Evolutionary conservation across 2,329 filamentous ascomycete genomes (phyloP).

Genomic region (Paramyrothecium roridum): DNA sequence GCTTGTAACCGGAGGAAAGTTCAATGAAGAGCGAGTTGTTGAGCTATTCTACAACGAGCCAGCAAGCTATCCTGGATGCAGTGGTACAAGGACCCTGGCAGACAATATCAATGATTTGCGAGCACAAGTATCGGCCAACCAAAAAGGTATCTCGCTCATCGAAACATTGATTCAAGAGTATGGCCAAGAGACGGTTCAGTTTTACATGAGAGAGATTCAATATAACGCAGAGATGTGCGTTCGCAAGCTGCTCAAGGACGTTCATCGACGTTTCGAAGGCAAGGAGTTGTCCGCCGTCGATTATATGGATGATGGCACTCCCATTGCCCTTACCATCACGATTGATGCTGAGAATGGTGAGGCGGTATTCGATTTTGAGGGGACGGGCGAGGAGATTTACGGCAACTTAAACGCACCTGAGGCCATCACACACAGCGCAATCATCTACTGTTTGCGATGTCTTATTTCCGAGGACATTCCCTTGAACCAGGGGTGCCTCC

Average conservation of each 20-base stretch:
- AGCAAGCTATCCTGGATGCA: slow-evolving; percentile 70
- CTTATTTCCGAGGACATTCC: slow-evolving; percentile 80
- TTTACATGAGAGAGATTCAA: slow-evolving; percentile 82
- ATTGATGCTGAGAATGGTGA: slow-evolving; percentile 75
- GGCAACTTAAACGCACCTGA: slow-evolving; percentile 79
- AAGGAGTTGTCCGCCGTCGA: slow-evolving; percentile 69
- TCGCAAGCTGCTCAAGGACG: slow-evolving; percentile 66
- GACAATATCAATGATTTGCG: slow-evolving; percentile 84
- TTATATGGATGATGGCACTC: slow-evolving; percentile 81
- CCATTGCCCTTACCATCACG: slow-evolving; percentile 69
- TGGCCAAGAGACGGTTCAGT: slow-evolving; percentile 72
- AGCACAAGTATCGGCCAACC: slow-evolving; percentile 80
- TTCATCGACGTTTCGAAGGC: slow-evolving; percentile 68
- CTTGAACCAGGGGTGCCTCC: slow-evolving; percentile 77
- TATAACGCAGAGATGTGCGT: slow-evolving; percentile 76
- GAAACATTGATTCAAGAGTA: slow-evolving; percentile 73
- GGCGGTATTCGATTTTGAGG: slow-evolving; percentile 76
- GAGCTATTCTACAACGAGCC: slow-evolving; percentile 72
- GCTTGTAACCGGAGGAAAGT: slow-evolving; percentile 71
- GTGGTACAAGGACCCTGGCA: slow-evolving; percentile 71
- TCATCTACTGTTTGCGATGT: slow-evolving; percentile 80
- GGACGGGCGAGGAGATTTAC: slow-evolving; percentile 77
- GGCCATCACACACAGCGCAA: slow-evolving; percentile 80
- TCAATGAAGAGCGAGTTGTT: slow-evolving; percentile 73
- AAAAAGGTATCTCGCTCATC: slow-evolving; percentile 82